A percentile compares a stretch with the other conserved stretches of the same genome.
Evolutionary conservation across 2,329 filamentous ascomycete genomes (phyloP).

Genomic region (Cercospora brassicicola): DNA sequence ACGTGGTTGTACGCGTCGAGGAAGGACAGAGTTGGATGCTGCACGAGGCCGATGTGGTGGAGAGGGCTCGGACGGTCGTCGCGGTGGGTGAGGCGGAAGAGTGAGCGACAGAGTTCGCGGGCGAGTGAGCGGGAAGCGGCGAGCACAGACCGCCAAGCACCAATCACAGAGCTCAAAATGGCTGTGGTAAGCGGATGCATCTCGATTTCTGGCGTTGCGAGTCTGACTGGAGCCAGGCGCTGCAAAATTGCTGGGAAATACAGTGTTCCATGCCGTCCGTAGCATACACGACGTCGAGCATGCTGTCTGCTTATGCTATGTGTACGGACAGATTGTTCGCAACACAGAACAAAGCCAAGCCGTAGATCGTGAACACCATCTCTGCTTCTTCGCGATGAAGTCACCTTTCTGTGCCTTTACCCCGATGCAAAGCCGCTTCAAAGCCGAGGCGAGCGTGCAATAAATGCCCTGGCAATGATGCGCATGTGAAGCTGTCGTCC

Average conservation of each 20-base stretch:
- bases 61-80: background rate
- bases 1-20: constrained; percentile 6
- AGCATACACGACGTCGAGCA: background rate
- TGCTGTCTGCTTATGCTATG: background rate
- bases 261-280: background rate
- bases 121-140: background rate
- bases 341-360: background rate
- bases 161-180: background rate
- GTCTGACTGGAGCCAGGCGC: background rate
- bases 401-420: background rate
- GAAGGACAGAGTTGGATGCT: background rate
- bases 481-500: constrained; percentile 13
- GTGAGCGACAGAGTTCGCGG: background rate
- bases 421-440: constrained; percentile 8
- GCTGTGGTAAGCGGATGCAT: background rate
- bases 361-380: background rate
- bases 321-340: background rate
- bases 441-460: constrained; percentile 9
- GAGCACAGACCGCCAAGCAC: background rate
- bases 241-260: background rate
- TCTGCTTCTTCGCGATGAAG: constrained; percentile 6
- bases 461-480: background rate
- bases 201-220: background rate
- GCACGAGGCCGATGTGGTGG: constrained; percentile 9
- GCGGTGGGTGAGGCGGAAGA: constrained; percentile 7